A percentile compares a stretch with the other conserved stretches of the same genome.
These are phyloP conservation scores for Suillus variegatus DNA, from an alignment of 768 basidiomycete species.

Conservation along the genomic window DNA sequence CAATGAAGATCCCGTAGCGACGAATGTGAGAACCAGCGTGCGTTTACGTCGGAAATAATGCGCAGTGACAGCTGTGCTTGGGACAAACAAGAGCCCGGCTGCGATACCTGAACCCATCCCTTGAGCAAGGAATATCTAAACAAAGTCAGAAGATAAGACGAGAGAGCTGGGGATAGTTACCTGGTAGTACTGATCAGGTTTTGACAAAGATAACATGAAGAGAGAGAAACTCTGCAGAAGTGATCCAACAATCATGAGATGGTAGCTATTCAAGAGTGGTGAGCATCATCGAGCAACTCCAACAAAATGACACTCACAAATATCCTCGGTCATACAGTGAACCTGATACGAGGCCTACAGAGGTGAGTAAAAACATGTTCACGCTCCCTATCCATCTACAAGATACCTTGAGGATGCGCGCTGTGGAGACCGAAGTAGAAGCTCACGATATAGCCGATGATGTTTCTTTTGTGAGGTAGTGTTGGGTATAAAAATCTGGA, in stretches of 20 bases:
- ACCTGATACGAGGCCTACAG: conserved; percentile 43
- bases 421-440: neutral
- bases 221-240: conserved; percentile 24
- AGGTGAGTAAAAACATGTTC: conserved; percentile 41
- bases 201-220: conserved; percentile 44
- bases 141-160: neutral
- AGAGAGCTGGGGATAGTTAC: conserved; percentile 23
- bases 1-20: conserved; percentile 38
- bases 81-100: conserved; percentile 47
- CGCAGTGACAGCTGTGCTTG: conserved; percentile 42
- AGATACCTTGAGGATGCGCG: neutral
- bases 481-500: conserved; percentile 40
- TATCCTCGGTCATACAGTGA: conserved; percentile 53
- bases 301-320: conserved; percentile 34
- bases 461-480: conserved; percentile 35
- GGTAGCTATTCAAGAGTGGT: neutral
- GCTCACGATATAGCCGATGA: conserved; percentile 40
- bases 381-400: conserved; percentile 48
- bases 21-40: conserved; percentile 46
- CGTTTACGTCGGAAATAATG: conserved; percentile 46
- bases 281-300: neutral
- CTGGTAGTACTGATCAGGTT: conserved; percentile 45
- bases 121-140: conserved; percentile 49
- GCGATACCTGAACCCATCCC: conserved; percentile 49
- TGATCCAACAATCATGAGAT: conserved; percentile 17